Conservation (phyloP, 306 rosid species). For the Quercus engelmannii region DNA sequence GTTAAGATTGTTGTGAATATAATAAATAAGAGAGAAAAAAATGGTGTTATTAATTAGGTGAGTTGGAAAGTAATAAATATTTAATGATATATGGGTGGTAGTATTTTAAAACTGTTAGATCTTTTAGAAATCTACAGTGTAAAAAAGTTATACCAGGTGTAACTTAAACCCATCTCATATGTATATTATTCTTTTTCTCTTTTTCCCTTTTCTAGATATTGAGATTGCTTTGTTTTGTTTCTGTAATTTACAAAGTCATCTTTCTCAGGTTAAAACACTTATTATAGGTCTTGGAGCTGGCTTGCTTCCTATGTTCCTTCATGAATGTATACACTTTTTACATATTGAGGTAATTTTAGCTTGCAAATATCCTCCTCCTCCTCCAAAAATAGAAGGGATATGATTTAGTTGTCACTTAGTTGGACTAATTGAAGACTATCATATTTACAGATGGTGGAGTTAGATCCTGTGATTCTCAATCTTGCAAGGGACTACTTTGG, state of each 20-base stretch:
- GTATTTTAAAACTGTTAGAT: too few species aligned
- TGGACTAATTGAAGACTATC: background rate
- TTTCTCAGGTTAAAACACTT: conserved; percentile 74
- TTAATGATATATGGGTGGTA: too few species aligned
- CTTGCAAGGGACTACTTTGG: conserved; percentile 73
- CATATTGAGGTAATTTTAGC: conserved; percentile 65
- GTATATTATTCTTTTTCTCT: background rate
- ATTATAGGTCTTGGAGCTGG: conserved; percentile 97
- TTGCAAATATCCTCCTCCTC: background rate
- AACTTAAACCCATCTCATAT: too few species aligned
- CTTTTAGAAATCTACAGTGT: too few species aligned
- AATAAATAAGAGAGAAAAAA: too few species aligned
- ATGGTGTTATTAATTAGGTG: too few species aligned
- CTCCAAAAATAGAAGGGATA: background rate
- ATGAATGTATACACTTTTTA: conserved; percentile 61
- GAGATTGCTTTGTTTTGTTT: conserved; percentile 1
- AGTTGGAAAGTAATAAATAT: too few species aligned
- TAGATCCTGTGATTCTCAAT: conserved; percentile 63
- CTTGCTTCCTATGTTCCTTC: conserved; percentile 94
- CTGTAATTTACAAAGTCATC: conserved; percentile 21
- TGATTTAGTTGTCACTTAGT: background rate
- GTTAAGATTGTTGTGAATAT: too few species aligned
- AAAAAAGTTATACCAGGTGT: too few species aligned
- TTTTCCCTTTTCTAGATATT: background rate
- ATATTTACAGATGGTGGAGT: conserved; percentile 74